Conservation (phyloP, 2,329 filamentous ascomycete genomes). For the Curvularia hawaiiensis region DNA sequence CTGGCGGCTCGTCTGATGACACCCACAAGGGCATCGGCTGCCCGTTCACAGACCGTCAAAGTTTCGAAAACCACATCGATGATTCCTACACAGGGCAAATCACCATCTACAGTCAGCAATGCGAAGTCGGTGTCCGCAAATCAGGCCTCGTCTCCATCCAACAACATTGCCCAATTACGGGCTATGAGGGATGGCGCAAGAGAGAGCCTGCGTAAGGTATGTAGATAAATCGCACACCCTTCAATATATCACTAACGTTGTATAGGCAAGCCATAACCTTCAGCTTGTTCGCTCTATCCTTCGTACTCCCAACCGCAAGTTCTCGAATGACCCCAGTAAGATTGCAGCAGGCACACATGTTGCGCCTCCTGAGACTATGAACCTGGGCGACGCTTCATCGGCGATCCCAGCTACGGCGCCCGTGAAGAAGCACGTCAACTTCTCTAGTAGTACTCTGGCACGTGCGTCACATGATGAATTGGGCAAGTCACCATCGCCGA, state of each 20-base stretch:
- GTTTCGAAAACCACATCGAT: constrained; percentile 54
- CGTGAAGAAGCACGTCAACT: constrained; percentile 80
- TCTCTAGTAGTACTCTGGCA: constrained; percentile 72
- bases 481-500: constrained; percentile 43
- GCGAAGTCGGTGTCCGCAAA: constrained; percentile 58
- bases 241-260: neutral
- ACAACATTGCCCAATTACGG: constrained; percentile 30
- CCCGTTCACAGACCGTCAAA: constrained; percentile 63
- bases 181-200: constrained; percentile 46
- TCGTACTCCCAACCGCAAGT: constrained; percentile 63
- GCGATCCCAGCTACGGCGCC: constrained; percentile 67
- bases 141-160: constrained; percentile 48
- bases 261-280: constrained; percentile 50
- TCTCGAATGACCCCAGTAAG: constrained; percentile 63
- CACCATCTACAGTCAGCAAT: constrained; percentile 58
- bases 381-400: constrained; percentile 60
- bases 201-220: constrained; percentile 41
- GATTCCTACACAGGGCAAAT: constrained; percentile 58
- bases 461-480: constrained; percentile 39
- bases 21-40: constrained; percentile 77
- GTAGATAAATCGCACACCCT: neutral
- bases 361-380: constrained; percentile 46
- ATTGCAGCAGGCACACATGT: constrained; percentile 65
- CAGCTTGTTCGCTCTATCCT: constrained; percentile 68
- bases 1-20: constrained; percentile 66